phyloP scores from a whole-genome alignment of 768 basidiomycete species.

The Coprinellus aureogranulatus region DNA sequence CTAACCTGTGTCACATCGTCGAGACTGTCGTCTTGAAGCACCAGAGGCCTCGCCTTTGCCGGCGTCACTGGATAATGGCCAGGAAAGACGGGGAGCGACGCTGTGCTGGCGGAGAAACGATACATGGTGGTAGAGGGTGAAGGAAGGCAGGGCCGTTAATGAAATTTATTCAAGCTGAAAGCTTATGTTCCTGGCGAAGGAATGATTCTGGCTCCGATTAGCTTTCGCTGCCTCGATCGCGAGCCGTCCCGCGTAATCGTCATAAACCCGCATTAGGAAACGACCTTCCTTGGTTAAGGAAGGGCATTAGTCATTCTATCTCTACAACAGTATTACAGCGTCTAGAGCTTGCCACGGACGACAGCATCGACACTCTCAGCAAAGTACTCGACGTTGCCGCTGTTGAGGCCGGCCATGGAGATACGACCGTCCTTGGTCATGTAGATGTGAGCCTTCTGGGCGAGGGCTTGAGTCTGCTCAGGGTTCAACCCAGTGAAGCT shows the following conservation, averaged over 20 bases:
- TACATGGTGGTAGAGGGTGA: slow-evolving; percentile 6
- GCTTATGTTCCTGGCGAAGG: slow-evolving; percentile 6
- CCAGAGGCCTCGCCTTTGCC: background rate
- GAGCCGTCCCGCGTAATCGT: background rate
- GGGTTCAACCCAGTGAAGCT: slow-evolving; percentile 86
- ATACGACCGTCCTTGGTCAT: slow-evolving; percentile 94
- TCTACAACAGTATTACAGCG: slow-evolving; percentile 9
- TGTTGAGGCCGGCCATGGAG: slow-evolving; percentile 90
- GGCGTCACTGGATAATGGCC: slow-evolving; percentile 10
- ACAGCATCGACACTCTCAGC: slow-evolving; percentile 82
- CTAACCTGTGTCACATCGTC: background rate
- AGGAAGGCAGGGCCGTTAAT: background rate
- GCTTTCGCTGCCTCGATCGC: background rate
- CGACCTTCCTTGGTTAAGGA: slow-evolving; percentile 5
- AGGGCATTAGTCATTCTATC: slow-evolving; percentile 7
- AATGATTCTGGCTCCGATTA: slow-evolving; percentile 4
- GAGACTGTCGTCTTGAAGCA: background rate
- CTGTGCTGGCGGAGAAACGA: slow-evolving; percentile 5
- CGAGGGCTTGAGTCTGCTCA: slow-evolving; percentile 76
- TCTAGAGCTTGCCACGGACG: slow-evolving; percentile 73
- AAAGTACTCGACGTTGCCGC: slow-evolving; percentile 83
- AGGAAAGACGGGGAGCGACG: slow-evolving; percentile 9
- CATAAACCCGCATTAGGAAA: slow-evolving; percentile 6
- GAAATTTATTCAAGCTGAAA: background rate
- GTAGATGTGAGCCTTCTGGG: slow-evolving; percentile 87